phyloP scores from a whole-genome alignment of 2,329 filamentous ascomycete species.

The Cladorrhinum sp. region DNA sequence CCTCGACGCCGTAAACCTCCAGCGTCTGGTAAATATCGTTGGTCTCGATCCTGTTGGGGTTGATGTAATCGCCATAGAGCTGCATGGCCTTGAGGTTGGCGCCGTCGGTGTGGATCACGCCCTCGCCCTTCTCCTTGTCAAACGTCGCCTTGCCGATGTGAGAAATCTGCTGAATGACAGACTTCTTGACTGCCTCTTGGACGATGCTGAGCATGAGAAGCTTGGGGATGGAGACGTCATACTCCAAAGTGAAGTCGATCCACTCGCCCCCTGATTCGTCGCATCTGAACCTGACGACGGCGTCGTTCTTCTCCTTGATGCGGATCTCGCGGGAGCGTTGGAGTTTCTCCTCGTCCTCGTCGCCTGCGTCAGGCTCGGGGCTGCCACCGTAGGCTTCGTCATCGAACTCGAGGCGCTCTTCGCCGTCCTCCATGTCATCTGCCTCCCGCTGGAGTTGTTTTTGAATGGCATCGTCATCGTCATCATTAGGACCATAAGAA shows the following conservation, averaged over 20 bases:
- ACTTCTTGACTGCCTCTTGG: conserved; percentile 71
- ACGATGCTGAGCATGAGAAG: conserved; percentile 90
- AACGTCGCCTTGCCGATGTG: conserved; percentile 71
- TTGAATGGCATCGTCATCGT: conserved; percentile 78
- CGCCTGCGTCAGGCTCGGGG: conserved; percentile 37
- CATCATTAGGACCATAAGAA: conserved; percentile 89
- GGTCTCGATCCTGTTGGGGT: conserved; percentile 81
- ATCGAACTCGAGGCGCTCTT: conserved; percentile 44
- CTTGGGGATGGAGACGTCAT: conserved; percentile 77
- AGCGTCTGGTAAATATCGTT: conserved; percentile 91
- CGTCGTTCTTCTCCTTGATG: conserved; percentile 59
- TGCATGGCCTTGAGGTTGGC: conserved; percentile 91
- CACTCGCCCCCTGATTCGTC: conserved; percentile 69
- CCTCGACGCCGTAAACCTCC: conserved; percentile 85
- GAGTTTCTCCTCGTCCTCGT: conserved; percentile 41
- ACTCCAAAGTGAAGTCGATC: conserved; percentile 81
- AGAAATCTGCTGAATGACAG: conserved; percentile 82
- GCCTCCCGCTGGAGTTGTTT: conserved; percentile 58
- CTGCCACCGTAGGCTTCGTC: conserved; percentile 53
- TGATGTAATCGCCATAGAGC: conserved; percentile 77
- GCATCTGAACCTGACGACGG: conserved; percentile 75
- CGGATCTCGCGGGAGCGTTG: conserved; percentile 49
- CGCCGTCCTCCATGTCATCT: conserved; percentile 51
- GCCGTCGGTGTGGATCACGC: conserved; percentile 73
- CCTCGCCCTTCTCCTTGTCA: conserved; percentile 49